A percentile compares a stretch with the other conserved stretches of the same genome.
These are phyloP conservation scores for Dacryopinax spathularia DNA, from an alignment of 768 basidiomycete genomes.

Conservation along the genomic window DNA sequence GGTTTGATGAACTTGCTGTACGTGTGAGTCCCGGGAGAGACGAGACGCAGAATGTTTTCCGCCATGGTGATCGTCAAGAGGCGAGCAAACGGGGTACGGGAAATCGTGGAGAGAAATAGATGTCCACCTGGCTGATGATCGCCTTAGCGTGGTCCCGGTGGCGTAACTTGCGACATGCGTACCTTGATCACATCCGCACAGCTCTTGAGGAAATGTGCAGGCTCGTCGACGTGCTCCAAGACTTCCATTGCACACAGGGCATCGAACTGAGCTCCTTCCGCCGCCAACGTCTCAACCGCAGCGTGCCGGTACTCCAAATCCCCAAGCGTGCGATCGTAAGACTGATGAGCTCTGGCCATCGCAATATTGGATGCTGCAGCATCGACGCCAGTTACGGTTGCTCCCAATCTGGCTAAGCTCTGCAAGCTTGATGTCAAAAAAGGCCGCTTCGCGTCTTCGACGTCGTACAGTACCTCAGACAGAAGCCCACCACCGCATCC, in stretches of 20 bases:
- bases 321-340: conserved; percentile 52
- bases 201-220: conserved; percentile 62
- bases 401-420: conserved; percentile 81
- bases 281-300: conserved; percentile 58
- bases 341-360: conserved; percentile 71
- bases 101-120: conserved; percentile 87
- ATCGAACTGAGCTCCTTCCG: conserved; percentile 55
- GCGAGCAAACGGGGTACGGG: conserved; percentile 65
- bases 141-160: no score
- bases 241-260: conserved; percentile 97
- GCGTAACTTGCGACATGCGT: conserved; percentile 16
- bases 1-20: conserved; percentile 83
- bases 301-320: conserved; percentile 52
- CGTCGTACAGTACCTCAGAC: conserved; percentile 49
- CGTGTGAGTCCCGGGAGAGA: conserved; percentile 79
- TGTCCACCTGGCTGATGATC: conserved; percentile 78
- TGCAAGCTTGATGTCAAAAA: conserved; percentile 21
- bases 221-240: conserved; percentile 91
- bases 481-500: conserved; percentile 93
- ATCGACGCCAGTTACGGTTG: conserved; percentile 79
- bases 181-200: conserved; percentile 83
- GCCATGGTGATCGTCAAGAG: conserved; percentile 61
- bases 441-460: neutral
- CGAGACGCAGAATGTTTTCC: conserved; percentile 66
- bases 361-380: conserved; percentile 76